phyloP scores from a whole-genome alignment of 2,329 filamentous ascomycete species.

The Talaromyces funiculosus region DNA sequence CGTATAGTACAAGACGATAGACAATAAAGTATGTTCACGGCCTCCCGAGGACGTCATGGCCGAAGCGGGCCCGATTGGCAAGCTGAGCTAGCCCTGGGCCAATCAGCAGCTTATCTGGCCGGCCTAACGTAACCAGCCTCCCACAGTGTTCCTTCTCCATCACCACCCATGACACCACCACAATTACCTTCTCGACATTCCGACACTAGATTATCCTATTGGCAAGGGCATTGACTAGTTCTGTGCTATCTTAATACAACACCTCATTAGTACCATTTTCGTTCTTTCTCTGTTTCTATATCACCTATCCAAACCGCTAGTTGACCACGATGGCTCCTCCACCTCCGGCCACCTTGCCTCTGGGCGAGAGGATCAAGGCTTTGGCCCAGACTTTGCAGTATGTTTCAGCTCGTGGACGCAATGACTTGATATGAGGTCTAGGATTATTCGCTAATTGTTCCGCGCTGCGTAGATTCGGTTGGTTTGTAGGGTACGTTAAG shows the following conservation, averaged over 20 bases:
- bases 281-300: neutral
- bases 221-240: neutral
- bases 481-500: slow-evolving; percentile 70
- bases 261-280: neutral
- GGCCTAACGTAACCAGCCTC: slow-evolving; percentile 9
- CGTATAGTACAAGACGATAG: no score
- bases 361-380: slow-evolving; percentile 67
- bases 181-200: neutral
- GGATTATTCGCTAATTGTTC: neutral
- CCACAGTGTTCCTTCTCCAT: slow-evolving; percentile 4
- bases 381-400: slow-evolving; percentile 87
- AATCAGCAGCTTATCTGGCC: slow-evolving; percentile 12
- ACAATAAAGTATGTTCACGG: no score
- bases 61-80: slow-evolving; percentile 4
- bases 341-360: slow-evolving; percentile 62
- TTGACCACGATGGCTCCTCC: slow-evolving; percentile 61
- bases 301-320: neutral
- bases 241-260: neutral
- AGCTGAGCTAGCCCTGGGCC: slow-evolving; percentile 4
- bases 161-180: neutral
- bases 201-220: neutral
- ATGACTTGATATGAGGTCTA: neutral
- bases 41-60: slow-evolving; percentile 14
- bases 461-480: slow-evolving; percentile 49
- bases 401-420: slow-evolving; percentile 37